Percentiles rank a stretch among this genome's conserved stretches.
Conservation (phyloP, 1,139 yeast species). For the Pichia sp. region DNA sequence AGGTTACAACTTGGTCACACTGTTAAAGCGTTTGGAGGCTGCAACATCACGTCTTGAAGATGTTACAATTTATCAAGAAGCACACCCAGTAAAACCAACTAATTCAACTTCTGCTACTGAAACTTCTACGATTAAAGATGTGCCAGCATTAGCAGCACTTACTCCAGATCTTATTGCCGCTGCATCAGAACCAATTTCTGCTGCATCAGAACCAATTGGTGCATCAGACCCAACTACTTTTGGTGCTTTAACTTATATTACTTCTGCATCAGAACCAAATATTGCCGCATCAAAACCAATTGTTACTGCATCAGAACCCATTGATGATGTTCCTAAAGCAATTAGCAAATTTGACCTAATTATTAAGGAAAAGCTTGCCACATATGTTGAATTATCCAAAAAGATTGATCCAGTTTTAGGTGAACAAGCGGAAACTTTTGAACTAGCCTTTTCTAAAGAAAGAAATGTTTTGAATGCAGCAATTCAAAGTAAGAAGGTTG, state of each 20-base stretch:
- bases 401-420: constrained; percentile 59
- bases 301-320: too few species aligned
- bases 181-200: neutral
- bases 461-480: constrained; percentile 55
- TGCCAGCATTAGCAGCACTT: too few species aligned
- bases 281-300: neutral
- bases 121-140: too few species aligned
- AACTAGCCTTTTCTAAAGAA: constrained; percentile 57
- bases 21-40: constrained; percentile 77
- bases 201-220: neutral
- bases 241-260: too few species aligned
- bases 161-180: constrained; percentile 2
- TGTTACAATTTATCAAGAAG: constrained; percentile 74
- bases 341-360: constrained; percentile 51
- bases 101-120: too few species aligned
- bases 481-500: constrained; percentile 59
- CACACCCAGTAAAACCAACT: too few species aligned
- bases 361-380: constrained; percentile 47
- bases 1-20: constrained; percentile 75
- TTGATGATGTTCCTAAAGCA: constrained; percentile 32
- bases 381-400: constrained; percentile 54
- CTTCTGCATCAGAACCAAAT: neutral
- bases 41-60: constrained; percentile 92
- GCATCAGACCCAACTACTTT: neutral
- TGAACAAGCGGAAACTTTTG: constrained; percentile 52